Percentiles rank a stretch among this genome's conserved stretches.
These are phyloP conservation scores for Hypoxylon fragiforme DNA, from an alignment of 495 filamentous ascomycete species.

Conservation along the genomic window DNA sequence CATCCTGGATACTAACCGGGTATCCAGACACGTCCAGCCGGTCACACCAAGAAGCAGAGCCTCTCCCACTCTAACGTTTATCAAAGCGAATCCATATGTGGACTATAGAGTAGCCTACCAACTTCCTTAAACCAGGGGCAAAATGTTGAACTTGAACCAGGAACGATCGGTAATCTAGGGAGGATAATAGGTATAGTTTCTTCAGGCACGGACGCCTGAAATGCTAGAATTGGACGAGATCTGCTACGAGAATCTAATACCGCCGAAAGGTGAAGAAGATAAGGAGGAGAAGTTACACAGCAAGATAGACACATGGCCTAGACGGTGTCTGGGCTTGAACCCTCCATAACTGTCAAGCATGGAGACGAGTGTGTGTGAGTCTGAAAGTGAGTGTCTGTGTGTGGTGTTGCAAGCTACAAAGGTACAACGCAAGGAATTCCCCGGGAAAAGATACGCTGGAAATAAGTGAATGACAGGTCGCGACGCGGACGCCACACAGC, in stretches of 20 bases:
- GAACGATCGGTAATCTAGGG: conserved; percentile 24
- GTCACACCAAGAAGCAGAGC: not conserved
- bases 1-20: too few relatives aligned
- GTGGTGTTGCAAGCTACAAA: conserved; percentile 24
- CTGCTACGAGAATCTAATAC: conserved; percentile 12
- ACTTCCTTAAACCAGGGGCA: not conserved
- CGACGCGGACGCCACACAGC: conserved; percentile 10
- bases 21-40: not conserved
- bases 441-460: conserved; percentile 14
- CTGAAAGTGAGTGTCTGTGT: conserved; percentile 4
- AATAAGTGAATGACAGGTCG: conserved; percentile 25
- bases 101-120: too few relatives aligned
- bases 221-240: conserved; percentile 16
- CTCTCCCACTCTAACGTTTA: not conserved
- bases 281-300: not conserved
- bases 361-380: too few relatives aligned
- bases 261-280: conserved; percentile 16
- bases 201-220: conserved; percentile 1
- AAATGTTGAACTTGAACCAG: conserved; percentile 6
- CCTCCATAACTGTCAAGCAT: conserved; percentile 2
- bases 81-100: too few relatives aligned
- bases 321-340: conserved; percentile 19
- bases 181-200: conserved; percentile 4
- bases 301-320: conserved; percentile 4
- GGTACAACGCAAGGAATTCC: conserved; percentile 24